Evolutionary conservation across 2,329 filamentous ascomycete species (phyloP).

Genomic region (Talaromyces sp.): DNA sequence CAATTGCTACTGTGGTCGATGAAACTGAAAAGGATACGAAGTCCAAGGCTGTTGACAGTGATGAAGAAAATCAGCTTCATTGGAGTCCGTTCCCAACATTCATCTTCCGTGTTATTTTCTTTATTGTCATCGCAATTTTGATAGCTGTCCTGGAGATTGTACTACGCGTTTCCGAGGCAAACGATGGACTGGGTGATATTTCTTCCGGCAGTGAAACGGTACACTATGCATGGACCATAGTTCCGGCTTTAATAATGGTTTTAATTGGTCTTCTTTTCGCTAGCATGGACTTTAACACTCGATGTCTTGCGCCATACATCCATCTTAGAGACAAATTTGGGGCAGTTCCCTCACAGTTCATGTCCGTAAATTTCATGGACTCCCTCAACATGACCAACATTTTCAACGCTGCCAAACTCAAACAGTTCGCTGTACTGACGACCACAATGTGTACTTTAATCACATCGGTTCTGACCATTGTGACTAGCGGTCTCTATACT

Average conservation of each 20-base stretch:
- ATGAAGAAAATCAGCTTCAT: neutral
- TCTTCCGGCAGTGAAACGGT: neutral
- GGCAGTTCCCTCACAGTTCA: neutral
- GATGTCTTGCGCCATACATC: constrained; percentile 12
- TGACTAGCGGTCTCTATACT: constrained; percentile 14
- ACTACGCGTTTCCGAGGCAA: constrained; percentile 6
- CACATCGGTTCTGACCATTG: constrained; percentile 8
- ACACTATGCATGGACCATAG: constrained; percentile 14
- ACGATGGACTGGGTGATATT: constrained; percentile 6
- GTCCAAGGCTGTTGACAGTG: neutral
- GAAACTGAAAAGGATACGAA: neutral
- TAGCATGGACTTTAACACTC: constrained; percentile 11
- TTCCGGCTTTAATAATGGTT: constrained; percentile 10
- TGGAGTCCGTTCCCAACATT: constrained; percentile 13
- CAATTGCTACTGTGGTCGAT: neutral
- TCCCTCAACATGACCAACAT: neutral
- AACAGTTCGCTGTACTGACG: constrained; percentile 9
- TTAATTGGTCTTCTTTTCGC: constrained; percentile 3
- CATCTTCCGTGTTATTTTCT: neutral
- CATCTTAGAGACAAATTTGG: neutral
- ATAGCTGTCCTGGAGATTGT: constrained; percentile 5
- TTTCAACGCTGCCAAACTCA: neutral
- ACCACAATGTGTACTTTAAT: constrained; percentile 4
- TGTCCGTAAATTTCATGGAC: constrained; percentile 10
- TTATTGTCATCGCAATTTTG: neutral